Conservation (phyloP, 495 filamentous ascomycete species). For the Aspergillus baeticus region DNA sequence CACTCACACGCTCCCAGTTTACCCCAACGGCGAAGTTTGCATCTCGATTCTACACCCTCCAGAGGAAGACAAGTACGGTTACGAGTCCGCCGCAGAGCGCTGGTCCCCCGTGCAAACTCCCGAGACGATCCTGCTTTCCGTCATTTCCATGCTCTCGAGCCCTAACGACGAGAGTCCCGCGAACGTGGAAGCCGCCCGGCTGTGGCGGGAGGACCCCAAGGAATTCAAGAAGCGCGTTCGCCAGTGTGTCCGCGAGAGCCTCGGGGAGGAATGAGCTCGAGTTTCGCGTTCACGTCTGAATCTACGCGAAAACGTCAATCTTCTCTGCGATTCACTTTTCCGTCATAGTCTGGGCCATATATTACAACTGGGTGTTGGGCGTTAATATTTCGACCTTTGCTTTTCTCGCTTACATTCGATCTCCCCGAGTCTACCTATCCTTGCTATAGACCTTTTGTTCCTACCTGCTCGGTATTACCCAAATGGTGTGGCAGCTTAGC, state of each 20-base stretch:
- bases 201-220: constrained; percentile 81
- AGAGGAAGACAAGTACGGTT: constrained; percentile 93
- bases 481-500: not conserved
- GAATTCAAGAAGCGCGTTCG: constrained; percentile 78
- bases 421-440: not conserved
- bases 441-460: not conserved
- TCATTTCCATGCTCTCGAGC: constrained; percentile 88
- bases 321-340: not conserved
- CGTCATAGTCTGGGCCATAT: not conserved
- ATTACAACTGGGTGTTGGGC: constrained; percentile 18
- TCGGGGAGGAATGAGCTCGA: constrained; percentile 63
- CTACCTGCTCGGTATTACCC: not conserved
- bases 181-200: constrained; percentile 85
- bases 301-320: too few relatives aligned
- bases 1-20: constrained; percentile 50
- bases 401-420: not conserved
- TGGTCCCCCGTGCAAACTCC: constrained; percentile 98
- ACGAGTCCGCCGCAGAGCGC: constrained; percentile 86
- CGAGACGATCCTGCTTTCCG: constrained; percentile 88
- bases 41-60: constrained; percentile 97
- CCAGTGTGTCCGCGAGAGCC: constrained; percentile 77
- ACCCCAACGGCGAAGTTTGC: constrained; percentile 85
- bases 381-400: constrained; percentile 8
- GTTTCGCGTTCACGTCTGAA: not conserved
- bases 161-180: constrained; percentile 96